Percentiles rank a stretch among this genome's conserved stretches.
Conservation (phyloP, 805 yeast species). For the Candida qinlingensis region DNA sequence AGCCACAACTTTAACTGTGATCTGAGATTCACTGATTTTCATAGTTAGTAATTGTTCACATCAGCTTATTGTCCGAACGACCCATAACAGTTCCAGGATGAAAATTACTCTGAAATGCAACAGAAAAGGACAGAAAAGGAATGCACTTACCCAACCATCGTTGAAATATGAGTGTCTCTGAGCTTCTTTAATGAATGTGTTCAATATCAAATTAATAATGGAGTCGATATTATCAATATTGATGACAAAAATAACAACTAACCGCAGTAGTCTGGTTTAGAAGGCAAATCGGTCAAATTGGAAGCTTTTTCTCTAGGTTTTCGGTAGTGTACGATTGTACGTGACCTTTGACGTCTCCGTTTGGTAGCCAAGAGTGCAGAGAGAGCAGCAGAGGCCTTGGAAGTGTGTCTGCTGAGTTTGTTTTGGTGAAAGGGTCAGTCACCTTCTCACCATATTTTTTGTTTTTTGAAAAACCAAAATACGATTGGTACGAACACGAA, state of each 20-base stretch:
- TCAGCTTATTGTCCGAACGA: background rate
- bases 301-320: background rate
- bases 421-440: background rate
- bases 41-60: background rate
- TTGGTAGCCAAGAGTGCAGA: too few relatives aligned
- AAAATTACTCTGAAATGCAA: too few relatives aligned
- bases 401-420: background rate
- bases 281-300: background rate
- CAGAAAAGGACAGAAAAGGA: background rate
- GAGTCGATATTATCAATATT: background rate
- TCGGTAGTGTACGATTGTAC: too few relatives aligned
- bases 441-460: background rate
- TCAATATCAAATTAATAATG: too few relatives aligned
- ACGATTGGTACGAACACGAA: background rate
- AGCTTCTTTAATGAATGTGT: too few relatives aligned
- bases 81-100: background rate
- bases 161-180: background rate
- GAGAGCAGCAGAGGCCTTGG: background rate
- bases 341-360: too few relatives aligned
- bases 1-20: constrained; percentile 72
- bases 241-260: background rate
- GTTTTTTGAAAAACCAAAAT: background rate
- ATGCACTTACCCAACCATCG: constrained; percentile 4
- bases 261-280: background rate
- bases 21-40: constrained; percentile 15